phyloP scores from a whole-genome alignment of 2,329 filamentous ascomycete species.

The Fusarium nodosum region DNA sequence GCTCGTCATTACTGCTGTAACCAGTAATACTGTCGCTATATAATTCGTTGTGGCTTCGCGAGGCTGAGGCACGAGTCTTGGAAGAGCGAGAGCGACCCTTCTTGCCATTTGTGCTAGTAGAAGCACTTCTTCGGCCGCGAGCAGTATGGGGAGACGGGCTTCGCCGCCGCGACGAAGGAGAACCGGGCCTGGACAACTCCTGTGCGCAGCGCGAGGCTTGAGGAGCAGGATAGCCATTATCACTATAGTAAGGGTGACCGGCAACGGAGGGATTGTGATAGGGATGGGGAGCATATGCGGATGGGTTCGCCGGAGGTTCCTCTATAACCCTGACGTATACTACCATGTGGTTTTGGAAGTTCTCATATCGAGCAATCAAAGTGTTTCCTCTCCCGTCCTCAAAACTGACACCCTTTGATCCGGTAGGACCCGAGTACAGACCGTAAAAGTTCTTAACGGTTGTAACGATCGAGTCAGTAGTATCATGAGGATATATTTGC shows the following conservation, averaged over 20 bases:
- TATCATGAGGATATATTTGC: conserved; percentile 95
- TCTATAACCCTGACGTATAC: conserved; percentile 92
- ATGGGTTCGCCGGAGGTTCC: conserved; percentile 62
- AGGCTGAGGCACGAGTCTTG: conserved; percentile 72
- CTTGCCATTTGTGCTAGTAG: conserved; percentile 72
- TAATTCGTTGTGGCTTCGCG: conserved; percentile 68
- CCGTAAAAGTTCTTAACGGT: conserved; percentile 99
- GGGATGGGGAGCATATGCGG: conserved; percentile 65
- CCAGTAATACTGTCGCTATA: conserved; percentile 76
- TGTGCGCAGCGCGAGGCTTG: conserved; percentile 66
- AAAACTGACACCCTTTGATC: conserved; percentile 89
- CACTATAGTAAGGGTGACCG: conserved; percentile 67
- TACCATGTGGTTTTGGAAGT: conserved; percentile 91
- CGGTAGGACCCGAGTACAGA: conserved; percentile 80
- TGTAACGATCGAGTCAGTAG: conserved; percentile 96
- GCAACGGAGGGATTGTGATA: conserved; percentile 67
- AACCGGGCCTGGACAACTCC: conserved; percentile 75
- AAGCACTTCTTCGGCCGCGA: conserved; percentile 81
- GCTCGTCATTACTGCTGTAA: conserved; percentile 89
- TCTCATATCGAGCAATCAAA: conserved; percentile 95
- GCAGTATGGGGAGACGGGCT: conserved; percentile 80
- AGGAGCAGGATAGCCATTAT: conserved; percentile 64
- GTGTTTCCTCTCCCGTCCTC: conserved; percentile 91
- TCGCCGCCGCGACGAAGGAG: conserved; percentile 78
- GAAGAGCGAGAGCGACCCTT: conserved; percentile 77